Evolutionary conservation across 257 asterid species (phyloP), one percentile per base, ranked within the genome.

Genomic region (Misopates orontium): DNA sequence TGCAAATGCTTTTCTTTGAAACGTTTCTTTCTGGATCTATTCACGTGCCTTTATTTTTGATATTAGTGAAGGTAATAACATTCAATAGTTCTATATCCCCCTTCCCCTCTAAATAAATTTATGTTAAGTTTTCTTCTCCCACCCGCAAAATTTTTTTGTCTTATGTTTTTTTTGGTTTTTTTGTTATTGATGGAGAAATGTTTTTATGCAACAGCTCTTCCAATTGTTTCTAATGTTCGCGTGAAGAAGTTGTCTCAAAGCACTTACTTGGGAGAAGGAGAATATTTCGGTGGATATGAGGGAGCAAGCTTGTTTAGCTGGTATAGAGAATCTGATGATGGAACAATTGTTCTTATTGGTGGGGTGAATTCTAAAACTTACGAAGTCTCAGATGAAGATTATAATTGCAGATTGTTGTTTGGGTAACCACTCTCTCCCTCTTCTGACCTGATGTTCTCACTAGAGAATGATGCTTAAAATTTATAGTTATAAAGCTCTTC

Each of bases 281-380:
- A 82, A 60, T 94, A 94, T 75, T 90, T 83, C 73, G 99, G 99
- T 62, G 97, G 99, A 58, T 64, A 83, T 25, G 96, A 90, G 84
- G 99, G 97, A 82, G 79, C 79, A 39, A 88, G 97, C 88, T 79
- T 84, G 69, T 86, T 79, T 79, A 86, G 95, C 85, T 94, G 99
- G 99, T 85, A 87, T 63, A 84, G 95, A 79, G 80, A 82, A 83
- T 83, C 85, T 31, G 87, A 78, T 40, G 95, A 84, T 23, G 95
- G 90, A 74, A 72, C 77, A 10, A 71, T 50, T 15, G 77, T 75
- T 80, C 88, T 79, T 47, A 84, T 90, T 62, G 65, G 71, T 55
- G 97, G 95, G 74, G 97, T 95, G 47, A 80, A 72, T 74, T 85
- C 92, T 56, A 80, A 68, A 79, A 82, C 89, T 62, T 94, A 90